phyloP scores from a whole-genome alignment of 179 eudicot species.

The Camellia oleifera region DNA sequence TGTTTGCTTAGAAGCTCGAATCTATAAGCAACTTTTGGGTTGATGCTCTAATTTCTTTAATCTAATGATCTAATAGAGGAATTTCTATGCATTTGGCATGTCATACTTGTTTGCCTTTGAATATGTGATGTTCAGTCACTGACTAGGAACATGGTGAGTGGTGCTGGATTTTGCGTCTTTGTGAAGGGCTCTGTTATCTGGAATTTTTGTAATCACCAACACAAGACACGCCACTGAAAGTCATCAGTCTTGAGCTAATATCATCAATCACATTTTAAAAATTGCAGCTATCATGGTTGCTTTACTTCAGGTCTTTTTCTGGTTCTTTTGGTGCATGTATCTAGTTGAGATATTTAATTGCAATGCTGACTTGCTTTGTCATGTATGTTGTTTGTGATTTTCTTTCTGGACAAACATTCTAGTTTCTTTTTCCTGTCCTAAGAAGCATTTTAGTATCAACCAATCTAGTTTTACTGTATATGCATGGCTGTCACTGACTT shows the following conservation, averaged over 20 bases:
- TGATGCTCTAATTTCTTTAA: neutral
- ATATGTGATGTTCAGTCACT: neutral
- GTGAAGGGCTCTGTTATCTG: neutral
- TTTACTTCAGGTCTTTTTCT: neutral
- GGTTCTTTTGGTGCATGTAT: neutral
- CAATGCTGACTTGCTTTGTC: neutral
- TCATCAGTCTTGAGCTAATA: neutral
- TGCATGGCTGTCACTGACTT: constrained; percentile 3
- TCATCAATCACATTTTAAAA: too few species aligned
- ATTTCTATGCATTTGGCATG: neutral
- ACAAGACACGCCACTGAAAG: neutral
- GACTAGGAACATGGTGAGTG: neutral
- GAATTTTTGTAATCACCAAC: neutral
- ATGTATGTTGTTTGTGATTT: neutral
- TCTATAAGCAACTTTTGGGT: neutral
- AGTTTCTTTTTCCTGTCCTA: neutral
- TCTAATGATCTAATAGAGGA: neutral
- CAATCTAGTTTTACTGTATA: neutral
- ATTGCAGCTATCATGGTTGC: neutral
- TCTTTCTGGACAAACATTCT: neutral
- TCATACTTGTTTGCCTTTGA: neutral
- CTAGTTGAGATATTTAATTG: neutral
- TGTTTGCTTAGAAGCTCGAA: neutral
- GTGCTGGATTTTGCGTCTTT: neutral
- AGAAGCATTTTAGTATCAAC: neutral